Evolutionary conservation across 2,329 filamentous ascomycete species (phyloP), one percentile per base, ranked within the genome.

Genomic region (Grosmannia serpens): DNA sequence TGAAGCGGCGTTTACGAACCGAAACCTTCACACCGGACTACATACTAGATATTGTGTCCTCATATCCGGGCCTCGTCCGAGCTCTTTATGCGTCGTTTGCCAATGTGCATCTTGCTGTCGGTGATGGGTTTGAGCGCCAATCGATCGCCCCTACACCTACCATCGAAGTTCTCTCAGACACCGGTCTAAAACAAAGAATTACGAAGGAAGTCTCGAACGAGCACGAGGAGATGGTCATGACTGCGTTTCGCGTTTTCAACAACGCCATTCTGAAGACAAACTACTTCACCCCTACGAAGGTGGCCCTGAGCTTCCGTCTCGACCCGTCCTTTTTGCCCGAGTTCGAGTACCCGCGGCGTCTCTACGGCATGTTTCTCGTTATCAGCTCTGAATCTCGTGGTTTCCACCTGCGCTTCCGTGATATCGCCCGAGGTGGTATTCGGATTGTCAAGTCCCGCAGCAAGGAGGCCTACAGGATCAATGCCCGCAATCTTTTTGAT

Each of bases 21-120:
- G 94, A 99, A 75, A 99, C 94, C 0, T 99, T 99, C 72, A 99
- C 94, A 0, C 88, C 94, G 5, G 92, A 96, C 69, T 99, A 99
- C 76, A 97, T 99, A 66, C 84, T 92, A 31, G 92, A 99, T 74
- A 97, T 99, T 70, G 96, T 99, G 74, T 85, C 87, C 70, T 86
- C 87, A 55, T 94, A 97, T 71, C 92, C 94, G 0, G 83, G 86
- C 35, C 82, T 99, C 27, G 87, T 99, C 58, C 87, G 92, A 64
- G 84, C 87, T 27, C 76, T 97, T 58, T 99, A 99, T 71, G 82
- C 96, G 53, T 86, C 90, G 1, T 99, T 99, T 71, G 94, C 94
- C 62, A 90, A 83, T 69, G 84, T 89, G 2, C 94, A 99, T 73
- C 88, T 85, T 55, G 76, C 74, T 55, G 74, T 78, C 54, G 77